These are phyloP conservation scores for Streptanthus diversifolius DNA, from an alignment of 345 rosid species.

Conservation along the genomic window DNA sequence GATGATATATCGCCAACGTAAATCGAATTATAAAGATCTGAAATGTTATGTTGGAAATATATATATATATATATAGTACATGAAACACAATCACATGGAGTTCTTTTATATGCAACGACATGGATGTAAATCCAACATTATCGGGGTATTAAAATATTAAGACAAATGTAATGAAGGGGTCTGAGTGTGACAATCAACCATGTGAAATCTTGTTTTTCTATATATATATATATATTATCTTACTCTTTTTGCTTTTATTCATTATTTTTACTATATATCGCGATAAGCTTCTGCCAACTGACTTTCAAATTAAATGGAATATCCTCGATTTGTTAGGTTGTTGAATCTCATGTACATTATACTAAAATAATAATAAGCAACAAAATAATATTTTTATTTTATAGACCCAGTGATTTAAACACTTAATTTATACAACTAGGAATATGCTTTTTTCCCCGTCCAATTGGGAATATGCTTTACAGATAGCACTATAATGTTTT, in stretches of 20 bases:
- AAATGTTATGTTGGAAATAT: constrained; percentile 6
- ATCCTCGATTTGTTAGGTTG: constrained; percentile 26
- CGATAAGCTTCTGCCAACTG: constrained; percentile 33
- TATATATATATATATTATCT: not conserved
- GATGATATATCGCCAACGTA: not conserved
- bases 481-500: not conserved
- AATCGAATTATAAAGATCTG: not conserved
- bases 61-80: not conserved
- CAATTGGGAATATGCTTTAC: constrained; percentile 2
- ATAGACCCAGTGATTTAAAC: not conserved
- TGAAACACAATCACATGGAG: constrained; percentile 30
- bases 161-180: not conserved
- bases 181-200: constrained; percentile 26
- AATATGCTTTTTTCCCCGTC: constrained; percentile 14
- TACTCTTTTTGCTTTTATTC: not conserved
- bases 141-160: constrained; percentile 3
- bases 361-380: not conserved
- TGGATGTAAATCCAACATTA: constrained; percentile 14
- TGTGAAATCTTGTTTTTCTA: constrained; percentile 25
- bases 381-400: not conserved
- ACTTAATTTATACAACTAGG: not conserved
- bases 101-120: constrained; percentile 10
- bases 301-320: constrained; percentile 29
- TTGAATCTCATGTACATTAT: constrained; percentile 25
- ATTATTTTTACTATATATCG: not conserved